Evolutionary conservation across 345 rosid species (phyloP).

Genomic region (Toxicodendron radicans): DNA sequence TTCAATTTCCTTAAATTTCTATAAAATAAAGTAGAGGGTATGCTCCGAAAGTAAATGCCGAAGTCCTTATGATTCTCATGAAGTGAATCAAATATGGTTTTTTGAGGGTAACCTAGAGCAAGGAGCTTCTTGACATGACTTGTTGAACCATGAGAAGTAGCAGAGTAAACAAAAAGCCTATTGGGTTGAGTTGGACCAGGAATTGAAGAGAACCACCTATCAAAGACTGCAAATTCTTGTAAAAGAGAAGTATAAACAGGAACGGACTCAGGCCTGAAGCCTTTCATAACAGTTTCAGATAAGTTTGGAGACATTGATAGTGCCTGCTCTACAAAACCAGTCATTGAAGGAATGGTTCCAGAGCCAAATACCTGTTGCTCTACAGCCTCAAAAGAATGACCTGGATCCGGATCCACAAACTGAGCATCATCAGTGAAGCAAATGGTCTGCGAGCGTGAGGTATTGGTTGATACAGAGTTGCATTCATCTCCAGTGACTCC

Average conservation of each 20-base stretch:
- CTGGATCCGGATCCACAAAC: constrained; percentile 98
- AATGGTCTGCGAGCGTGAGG: constrained; percentile 40
- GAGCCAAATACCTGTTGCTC: constrained; percentile 79
- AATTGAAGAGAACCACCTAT: constrained; percentile 92
- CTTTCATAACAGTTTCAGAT: constrained; percentile 82
- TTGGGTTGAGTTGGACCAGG: constrained; percentile 99
- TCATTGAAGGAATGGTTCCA: constrained; percentile 71
- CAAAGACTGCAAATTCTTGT: constrained; percentile 75
- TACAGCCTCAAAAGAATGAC: constrained; percentile 91
- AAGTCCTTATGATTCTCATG: constrained; percentile 60
- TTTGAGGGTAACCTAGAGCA: constrained; percentile 84
- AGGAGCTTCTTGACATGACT: constrained; percentile 78
- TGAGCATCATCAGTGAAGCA: constrained; percentile 89
- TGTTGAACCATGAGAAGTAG: constrained; percentile 94
- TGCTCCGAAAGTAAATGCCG: constrained; percentile 77
- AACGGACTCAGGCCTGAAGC: constrained; percentile 71
- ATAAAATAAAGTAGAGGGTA: constrained; percentile 83
- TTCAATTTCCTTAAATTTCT: constrained; percentile 84
- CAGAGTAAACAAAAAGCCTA: constrained; percentile 83
- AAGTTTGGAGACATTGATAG: constrained; percentile 67
- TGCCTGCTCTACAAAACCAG: constrained; percentile 92
- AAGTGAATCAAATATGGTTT: constrained; percentile 88
- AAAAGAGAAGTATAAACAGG: constrained; percentile 71
- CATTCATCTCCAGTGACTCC: constrained; percentile 92
- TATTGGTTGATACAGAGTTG: constrained; percentile 61